A percentile compares a stretch with the other conserved stretches of the same genome.
Evolutionary conservation across 805 yeast species (phyloP).

Genomic region (Middelhovenomyces tepae): DNA sequence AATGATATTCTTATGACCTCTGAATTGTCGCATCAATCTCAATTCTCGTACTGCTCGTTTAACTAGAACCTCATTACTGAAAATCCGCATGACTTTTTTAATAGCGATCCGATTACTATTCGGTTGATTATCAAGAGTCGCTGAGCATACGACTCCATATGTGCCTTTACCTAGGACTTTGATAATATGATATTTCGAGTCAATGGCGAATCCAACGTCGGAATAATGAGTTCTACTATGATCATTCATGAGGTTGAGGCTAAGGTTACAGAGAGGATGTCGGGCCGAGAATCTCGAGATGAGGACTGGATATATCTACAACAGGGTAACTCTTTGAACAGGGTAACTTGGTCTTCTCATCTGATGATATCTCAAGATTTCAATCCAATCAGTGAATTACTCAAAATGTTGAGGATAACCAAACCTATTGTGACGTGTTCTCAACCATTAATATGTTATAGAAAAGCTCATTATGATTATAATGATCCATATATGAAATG

Average conservation of each 20-base stretch:
- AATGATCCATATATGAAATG: too few relatives aligned
- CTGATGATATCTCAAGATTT: too few relatives aligned
- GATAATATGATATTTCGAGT: constrained; percentile 48
- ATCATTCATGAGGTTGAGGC: constrained; percentile 3
- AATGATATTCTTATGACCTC: constrained; percentile 80
- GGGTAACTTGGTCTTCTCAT: too few relatives aligned
- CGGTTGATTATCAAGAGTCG: constrained; percentile 36
- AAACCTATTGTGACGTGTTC: background rate
- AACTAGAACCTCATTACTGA: constrained; percentile 54
- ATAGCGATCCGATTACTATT: constrained; percentile 49
- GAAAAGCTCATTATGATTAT: constrained; percentile 1
- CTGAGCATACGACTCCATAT: constrained; percentile 79
- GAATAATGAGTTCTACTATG: constrained; percentile 3
- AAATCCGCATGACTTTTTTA: constrained; percentile 69
- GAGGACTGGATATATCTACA: too few relatives aligned
- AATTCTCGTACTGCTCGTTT: constrained; percentile 80
- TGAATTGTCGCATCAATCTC: constrained; percentile 68
- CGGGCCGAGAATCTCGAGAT: too few relatives aligned
- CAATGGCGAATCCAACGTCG: constrained; percentile 41
- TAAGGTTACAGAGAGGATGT: too few relatives aligned
- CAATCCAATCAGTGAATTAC: background rate
- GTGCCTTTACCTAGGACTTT: constrained; percentile 73
- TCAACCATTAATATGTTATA: background rate
- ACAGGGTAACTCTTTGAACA: too few relatives aligned
- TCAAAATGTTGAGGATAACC: background rate